Percentiles rank a stretch among this genome's conserved stretches.
Evolutionary conservation across 2,329 filamentous ascomycete species (phyloP).

Genomic region (Fusarium annulatum): DNA sequence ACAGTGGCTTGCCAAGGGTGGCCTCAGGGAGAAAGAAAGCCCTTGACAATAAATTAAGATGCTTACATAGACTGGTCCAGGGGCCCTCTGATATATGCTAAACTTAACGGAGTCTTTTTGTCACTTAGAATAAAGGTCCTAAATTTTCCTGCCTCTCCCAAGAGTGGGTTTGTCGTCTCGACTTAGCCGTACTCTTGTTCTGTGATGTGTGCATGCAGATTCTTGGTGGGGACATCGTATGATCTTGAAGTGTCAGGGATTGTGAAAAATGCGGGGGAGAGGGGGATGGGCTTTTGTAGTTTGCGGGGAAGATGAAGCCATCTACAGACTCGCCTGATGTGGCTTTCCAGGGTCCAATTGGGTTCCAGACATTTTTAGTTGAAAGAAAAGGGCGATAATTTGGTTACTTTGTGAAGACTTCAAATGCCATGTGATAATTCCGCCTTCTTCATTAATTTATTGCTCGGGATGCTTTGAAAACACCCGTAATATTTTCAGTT

Average conservation of each 20-base stretch:
- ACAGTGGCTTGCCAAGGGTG: neutral
- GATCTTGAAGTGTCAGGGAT: neutral
- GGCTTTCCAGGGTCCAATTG: neutral
- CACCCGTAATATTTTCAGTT: too few relatives aligned
- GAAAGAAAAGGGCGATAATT: neutral
- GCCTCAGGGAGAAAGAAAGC: neutral
- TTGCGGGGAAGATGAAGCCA: conserved; percentile 14
- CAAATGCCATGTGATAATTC: neutral
- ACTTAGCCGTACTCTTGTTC: neutral
- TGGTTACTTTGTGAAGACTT: neutral
- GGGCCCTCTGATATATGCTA: too few relatives aligned
- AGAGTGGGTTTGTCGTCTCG: neutral
- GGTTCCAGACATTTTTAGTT: neutral
- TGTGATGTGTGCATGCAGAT: neutral
- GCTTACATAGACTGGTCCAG: rapidly evolving
- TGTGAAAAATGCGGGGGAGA: neutral
- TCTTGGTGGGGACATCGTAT: conserved; percentile 2
- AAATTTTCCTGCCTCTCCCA: rapidly evolving
- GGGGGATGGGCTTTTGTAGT: neutral
- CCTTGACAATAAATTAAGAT: neutral
- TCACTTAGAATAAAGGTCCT: neutral
- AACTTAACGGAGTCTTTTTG: neutral
- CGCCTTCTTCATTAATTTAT: neutral
- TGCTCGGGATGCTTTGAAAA: neutral
- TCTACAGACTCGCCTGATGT: neutral